Evolutionary conservation across 441 rosid species (phyloP), one percentile per base, ranked within the genome.

Genomic region (Theobroma grandiflorum): DNA sequence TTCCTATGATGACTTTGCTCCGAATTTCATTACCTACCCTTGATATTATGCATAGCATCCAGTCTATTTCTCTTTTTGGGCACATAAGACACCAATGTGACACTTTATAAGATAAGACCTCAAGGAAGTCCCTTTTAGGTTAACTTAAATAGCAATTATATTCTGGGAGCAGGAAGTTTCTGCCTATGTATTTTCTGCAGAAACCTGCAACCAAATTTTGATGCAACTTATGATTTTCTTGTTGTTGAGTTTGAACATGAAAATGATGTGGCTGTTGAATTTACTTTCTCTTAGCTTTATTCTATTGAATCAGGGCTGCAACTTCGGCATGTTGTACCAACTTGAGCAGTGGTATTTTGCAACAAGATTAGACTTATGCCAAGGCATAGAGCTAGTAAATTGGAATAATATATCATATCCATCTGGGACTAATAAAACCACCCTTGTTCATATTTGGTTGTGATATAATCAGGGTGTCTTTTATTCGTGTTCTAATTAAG

Each of bases 1-100:
- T 76, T n/a, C 37, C 50, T 74, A 16, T 53, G 59, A 57, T 73
- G 53, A 62, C 2, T 37, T 64, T 81, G 45, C 67, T 20, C n/a
- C 22, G 15, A 26, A 37, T 58, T 40, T 71, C 66, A 12, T 33
- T 47, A 33, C 40, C 57, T 66, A 31, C 52, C 33, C 75, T 6
- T 55, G 31, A 4, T 31, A 11, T 45, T 3, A 16, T 47, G 53
- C 50, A 65, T 76, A 53, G 47, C 18, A 26, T 70, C 2, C 20
- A 12, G 22, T 7, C 11, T 31, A 26, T 49, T 49, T 22, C 74
- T 71, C 38, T 52, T 22, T 22, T 45, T 31, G 59, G 57, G 12
- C 31, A 35, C 4, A 37, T 11, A 12, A 35, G 68, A 64, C 20
- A 3, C 45, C 45, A 64, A 37, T 64, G 9, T 35, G 45, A 15